Percentiles rank a stretch among this genome's conserved stretches.
These are phyloP conservation scores for Talaromyces sp. DNA, from an alignment of 2,329 filamentous ascomycete species.

Conservation along the genomic window DNA sequence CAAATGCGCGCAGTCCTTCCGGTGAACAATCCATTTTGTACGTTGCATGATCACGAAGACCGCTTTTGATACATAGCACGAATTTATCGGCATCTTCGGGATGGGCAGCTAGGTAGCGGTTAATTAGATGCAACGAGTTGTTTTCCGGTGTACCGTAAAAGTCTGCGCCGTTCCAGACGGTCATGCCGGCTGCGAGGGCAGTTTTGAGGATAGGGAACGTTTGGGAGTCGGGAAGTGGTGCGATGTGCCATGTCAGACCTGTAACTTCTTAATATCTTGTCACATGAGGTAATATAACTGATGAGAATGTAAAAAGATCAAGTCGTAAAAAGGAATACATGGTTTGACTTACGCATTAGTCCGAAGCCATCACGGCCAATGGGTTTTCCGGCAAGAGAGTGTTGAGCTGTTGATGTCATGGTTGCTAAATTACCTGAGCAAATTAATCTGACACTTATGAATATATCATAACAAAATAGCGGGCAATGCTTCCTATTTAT, in stretches of 20 bases:
- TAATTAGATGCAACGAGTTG: constrained; percentile 59
- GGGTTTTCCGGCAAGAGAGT: constrained; percentile 16
- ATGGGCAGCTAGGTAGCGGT: constrained; percentile 60
- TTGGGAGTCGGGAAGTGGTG: constrained; percentile 20
- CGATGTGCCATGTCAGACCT: constrained; percentile 28
- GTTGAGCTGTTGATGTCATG: not conserved
- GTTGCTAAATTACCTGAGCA: not conserved
- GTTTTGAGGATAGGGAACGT: constrained; percentile 46
- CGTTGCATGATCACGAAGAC: constrained; percentile 29
- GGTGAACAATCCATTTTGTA: constrained; percentile 50
- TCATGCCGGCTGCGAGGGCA: constrained; percentile 47
- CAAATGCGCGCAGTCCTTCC: constrained; percentile 52
- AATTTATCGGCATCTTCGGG: constrained; percentile 62
- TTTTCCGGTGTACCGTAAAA: constrained; percentile 59
- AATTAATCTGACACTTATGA: not conserved
- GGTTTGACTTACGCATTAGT: constrained; percentile 16
- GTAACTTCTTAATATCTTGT: not conserved
- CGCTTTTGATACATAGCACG: constrained; percentile 62
- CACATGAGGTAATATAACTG: not conserved
- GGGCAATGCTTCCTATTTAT: not conserved
- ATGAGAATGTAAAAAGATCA: not conserved
- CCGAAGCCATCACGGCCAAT: constrained; percentile 18
- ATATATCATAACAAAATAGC: not conserved
- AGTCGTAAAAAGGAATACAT: constrained; percentile 1
- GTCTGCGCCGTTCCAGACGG: constrained; percentile 60